Conservation (phyloP, 768 basidiomycete genomes). For the Megacollybia marginata region DNA sequence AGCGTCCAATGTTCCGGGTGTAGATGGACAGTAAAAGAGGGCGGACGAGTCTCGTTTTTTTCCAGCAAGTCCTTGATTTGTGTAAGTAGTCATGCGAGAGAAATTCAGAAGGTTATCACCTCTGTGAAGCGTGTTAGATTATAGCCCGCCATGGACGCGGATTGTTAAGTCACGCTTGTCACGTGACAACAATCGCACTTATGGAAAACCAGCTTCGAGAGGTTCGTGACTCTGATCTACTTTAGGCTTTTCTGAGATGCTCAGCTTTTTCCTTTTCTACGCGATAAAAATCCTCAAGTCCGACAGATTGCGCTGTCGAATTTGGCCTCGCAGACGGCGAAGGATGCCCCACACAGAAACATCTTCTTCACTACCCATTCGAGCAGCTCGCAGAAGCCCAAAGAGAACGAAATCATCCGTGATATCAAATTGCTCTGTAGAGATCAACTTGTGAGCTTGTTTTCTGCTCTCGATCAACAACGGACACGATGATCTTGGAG, state of each 20-base stretch:
- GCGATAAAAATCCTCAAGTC: conserved; percentile 82
- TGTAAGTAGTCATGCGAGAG: neutral
- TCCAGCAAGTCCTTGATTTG: conserved; percentile 47
- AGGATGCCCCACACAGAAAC: conserved; percentile 59
- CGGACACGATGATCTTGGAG: conserved; percentile 31
- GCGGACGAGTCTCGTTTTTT: conserved; percentile 44
- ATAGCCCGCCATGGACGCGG: conserved; percentile 53
- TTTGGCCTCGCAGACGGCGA: conserved; percentile 72
- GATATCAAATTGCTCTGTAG: conserved; percentile 84
- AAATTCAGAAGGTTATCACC: conserved; percentile 2
- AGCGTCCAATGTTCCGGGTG: conserved; percentile 78
- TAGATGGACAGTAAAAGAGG: conserved; percentile 76
- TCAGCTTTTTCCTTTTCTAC: conserved; percentile 71
- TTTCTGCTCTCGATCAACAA: neutral
- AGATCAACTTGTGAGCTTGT: conserved; percentile 65
- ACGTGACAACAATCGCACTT: neutral
- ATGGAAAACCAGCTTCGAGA: conserved; percentile 41
- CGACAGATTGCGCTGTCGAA: conserved; percentile 82
- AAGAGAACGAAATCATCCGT: conserved; percentile 62
- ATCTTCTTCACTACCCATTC: conserved; percentile 66
- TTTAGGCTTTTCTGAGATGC: neutral
- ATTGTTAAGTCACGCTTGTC: neutral
- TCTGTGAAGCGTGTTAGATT: conserved; percentile 61
- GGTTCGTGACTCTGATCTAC: conserved; percentile 16
- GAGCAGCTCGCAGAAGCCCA: conserved; percentile 48